phyloP scores from a whole-genome alignment of 75 land plant genomes.

The Sequoiadendron giganteum region DNA sequence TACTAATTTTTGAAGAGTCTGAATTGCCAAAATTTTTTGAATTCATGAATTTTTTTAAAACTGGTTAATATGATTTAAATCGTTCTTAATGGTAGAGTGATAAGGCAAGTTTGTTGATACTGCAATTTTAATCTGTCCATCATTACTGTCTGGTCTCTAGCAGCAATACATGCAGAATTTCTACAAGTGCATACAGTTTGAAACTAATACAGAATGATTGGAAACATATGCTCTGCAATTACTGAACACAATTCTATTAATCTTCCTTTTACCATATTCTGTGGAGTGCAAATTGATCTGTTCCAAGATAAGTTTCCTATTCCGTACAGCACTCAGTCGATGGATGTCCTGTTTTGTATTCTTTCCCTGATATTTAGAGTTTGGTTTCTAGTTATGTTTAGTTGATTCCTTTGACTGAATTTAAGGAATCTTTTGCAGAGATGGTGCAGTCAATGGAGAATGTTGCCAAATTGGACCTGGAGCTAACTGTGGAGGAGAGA shows the following conservation, averaged over 20 bases:
- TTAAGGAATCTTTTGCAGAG: constrained; percentile 28
- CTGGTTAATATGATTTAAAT: too few relatives aligned
- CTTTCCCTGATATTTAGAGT: background rate
- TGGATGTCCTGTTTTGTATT: background rate
- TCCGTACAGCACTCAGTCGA: background rate
- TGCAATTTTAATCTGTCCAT: background rate
- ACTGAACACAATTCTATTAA: background rate
- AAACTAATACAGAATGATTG: background rate
- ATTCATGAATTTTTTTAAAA: too few relatives aligned
- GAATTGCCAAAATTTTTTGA: too few relatives aligned
- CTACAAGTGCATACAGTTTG: background rate
- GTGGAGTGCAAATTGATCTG: background rate
- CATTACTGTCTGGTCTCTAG: background rate
- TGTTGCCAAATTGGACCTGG: constrained; percentile 59
- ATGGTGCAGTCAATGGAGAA: constrained; percentile 70
- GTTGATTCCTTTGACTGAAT: background rate
- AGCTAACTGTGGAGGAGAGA: constrained; percentile 61
- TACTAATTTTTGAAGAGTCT: too few relatives aligned
- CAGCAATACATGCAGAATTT: background rate
- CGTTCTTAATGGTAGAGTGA: too few relatives aligned
- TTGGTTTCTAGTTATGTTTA: background rate
- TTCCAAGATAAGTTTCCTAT: background rate
- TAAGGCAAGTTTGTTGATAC: too few relatives aligned
- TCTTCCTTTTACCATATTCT: background rate
- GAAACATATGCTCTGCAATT: background rate